A percentile compares a stretch with the other conserved stretches of the same genome.
phyloP scores from a whole-genome alignment of 768 basidiomycete genomes.

The Naematelia encephala region DNA sequence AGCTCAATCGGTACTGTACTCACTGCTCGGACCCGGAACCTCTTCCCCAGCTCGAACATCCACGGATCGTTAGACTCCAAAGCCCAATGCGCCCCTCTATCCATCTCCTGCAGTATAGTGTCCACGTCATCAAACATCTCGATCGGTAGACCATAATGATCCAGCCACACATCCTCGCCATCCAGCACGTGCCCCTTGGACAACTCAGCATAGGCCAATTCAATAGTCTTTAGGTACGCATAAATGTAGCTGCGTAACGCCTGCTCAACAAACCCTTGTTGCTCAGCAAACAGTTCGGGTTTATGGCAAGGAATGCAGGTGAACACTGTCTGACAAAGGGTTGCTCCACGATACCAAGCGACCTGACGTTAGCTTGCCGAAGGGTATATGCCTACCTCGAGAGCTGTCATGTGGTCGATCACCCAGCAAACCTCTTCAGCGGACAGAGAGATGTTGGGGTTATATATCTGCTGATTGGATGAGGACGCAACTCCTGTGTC shows the following conservation, averaged over 20 bases:
- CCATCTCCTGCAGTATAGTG: conserved; percentile 52
- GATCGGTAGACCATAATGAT: conserved; percentile 77
- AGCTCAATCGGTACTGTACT: neutral
- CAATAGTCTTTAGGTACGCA: conserved; percentile 74
- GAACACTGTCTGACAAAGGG: conserved; percentile 80
- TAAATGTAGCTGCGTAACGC: conserved; percentile 67
- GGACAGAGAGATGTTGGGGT: conserved; percentile 62
- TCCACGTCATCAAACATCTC: conserved; percentile 63
- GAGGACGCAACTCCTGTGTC: conserved; percentile 65
- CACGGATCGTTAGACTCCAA: neutral
- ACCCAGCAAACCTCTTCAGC: conserved; percentile 86
- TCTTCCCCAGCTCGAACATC: neutral
- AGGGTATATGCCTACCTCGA: conserved; percentile 58
- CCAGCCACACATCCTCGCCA: conserved; percentile 65
- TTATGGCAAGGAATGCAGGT: conserved; percentile 71
- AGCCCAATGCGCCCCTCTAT: neutral
- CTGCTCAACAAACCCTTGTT: conserved; percentile 56
- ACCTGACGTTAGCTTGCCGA: conserved; percentile 56
- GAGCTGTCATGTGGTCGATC: conserved; percentile 69
- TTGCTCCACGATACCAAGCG: conserved; percentile 80
- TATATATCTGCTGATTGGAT: conserved; percentile 52
- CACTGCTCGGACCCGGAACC: neutral
- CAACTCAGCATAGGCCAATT: conserved; percentile 76
- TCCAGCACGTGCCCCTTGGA: conserved; percentile 72
- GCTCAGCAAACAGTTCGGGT: conserved; percentile 53